Base-by-base conservation (phyloP, 2,329 filamentous ascomycete species). In the Penicillium carneum region DNA sequence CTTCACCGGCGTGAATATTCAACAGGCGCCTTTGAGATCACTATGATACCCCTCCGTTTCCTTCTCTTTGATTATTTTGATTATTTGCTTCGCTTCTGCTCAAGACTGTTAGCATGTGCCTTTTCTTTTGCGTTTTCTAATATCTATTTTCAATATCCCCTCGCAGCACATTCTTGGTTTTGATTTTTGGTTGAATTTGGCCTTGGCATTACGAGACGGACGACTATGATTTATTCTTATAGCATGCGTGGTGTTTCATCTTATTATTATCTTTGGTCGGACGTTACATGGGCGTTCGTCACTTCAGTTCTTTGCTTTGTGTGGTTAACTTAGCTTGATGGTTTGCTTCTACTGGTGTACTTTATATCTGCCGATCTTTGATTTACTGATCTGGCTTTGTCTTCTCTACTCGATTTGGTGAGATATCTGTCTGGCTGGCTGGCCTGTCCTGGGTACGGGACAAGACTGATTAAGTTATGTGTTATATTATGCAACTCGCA, bases 31-130 rank as follows among this genome's bases (percentile, higher is more conserved):
- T 46, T 66, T 63, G 53, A 34, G 42, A 64, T 67, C 62, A 69
- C 63, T 66, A 67, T 72, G 72, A 76, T 75, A 76, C 73, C 74
- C 73, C 65, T 64, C 67, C 62, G 50, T 63, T 64, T 41, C 54
- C 16, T 33, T 54, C 61, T 58, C 20, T 38, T 53, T 33, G 7
- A 4, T 42, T 49, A 41, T 43, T 57, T 60, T 53, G 36, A 18
- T 42, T 59, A 34, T 42, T 45, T 16, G 12, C 29, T 14, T 31
- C 14, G 18, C 38, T 42, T 31, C 26, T 16, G 20, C 10, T 43
- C 34, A 38, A 38, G 23, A 45, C 49, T 61, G 41, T 12, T 39
- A 46, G 20, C 46, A 41, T 39, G 16, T 57, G 45, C 39, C 33
- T 38, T 50, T 50, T 8, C 6, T 8, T 12, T 51, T 55, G 18